Conservation (phyloP, 257 asterid species). For the Lithospermum erythrorhizon region DNA sequence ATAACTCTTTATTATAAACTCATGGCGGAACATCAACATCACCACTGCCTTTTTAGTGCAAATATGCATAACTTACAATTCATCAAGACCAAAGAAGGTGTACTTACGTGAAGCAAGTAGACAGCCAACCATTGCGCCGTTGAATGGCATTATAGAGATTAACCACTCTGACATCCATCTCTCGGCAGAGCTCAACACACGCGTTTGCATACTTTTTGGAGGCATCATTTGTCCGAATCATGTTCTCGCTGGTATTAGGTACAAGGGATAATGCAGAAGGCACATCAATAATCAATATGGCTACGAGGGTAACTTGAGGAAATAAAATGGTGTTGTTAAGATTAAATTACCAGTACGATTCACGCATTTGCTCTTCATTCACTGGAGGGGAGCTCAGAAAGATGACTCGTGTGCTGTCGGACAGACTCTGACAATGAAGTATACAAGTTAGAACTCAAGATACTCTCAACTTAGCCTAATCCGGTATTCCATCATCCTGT, state of each 20-base stretch:
- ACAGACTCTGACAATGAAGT: conserved; percentile 43
- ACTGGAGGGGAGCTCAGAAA: conserved; percentile 70
- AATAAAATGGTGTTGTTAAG: background rate
- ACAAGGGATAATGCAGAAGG: background rate
- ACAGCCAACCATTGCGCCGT: conserved; percentile 55
- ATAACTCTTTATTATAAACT: background rate
- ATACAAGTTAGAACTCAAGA: background rate
- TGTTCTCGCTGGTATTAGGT: background rate
- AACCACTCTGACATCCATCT: conserved; percentile 39
- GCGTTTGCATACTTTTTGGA: conserved; percentile 60
- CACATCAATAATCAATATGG: background rate
- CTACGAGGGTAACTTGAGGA: background rate
- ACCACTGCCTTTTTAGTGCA: background rate
- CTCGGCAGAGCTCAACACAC: conserved; percentile 37
- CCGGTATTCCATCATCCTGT: background rate
- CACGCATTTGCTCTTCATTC: conserved; percentile 39
- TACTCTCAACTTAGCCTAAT: background rate
- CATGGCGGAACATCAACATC: background rate
- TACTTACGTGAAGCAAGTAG: conserved; percentile 52
- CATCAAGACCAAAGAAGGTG: background rate
- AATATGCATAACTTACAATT: background rate
- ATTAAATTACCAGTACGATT: conserved; percentile 24
- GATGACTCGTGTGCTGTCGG: conserved; percentile 49
- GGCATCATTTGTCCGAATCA: conserved; percentile 39
- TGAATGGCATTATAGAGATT: conserved; percentile 67